These are phyloP conservation scores for Phytophthora cactorum DNA, from an alignment of 352 stramenopile species.

Conservation along the genomic window DNA sequence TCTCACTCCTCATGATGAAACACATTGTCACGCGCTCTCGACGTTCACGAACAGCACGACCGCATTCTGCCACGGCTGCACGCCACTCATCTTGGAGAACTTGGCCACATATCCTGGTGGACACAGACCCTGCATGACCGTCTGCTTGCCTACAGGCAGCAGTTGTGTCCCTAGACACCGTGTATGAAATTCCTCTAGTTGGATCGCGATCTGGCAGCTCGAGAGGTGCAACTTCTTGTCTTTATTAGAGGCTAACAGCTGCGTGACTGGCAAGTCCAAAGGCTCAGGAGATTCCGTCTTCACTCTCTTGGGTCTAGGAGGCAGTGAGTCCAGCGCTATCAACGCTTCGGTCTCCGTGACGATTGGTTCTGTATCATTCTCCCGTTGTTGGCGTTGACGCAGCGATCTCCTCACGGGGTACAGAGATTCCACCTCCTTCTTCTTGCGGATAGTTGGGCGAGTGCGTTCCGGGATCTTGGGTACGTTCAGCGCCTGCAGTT, in stretches of 20 bases:
- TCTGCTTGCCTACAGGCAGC: conserved; percentile 53
- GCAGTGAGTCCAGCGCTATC: background rate
- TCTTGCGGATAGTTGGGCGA: background rate
- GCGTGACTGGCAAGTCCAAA: conserved; percentile 19
- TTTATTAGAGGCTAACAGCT: background rate
- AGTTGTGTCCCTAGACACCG: conserved; percentile 61
- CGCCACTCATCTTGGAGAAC: conserved; percentile 57
- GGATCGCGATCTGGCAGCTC: conserved; percentile 42
- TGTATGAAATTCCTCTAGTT: conserved; percentile 51
- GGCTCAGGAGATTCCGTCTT: conserved; percentile 2
- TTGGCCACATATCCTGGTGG: conserved; percentile 25
- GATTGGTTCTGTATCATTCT: background rate
- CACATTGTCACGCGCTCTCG: conserved; percentile 40
- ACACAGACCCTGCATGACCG: conserved; percentile 60
- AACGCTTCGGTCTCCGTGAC: conserved; percentile 3
- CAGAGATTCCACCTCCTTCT: background rate
- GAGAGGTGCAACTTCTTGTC: conserved; percentile 17
- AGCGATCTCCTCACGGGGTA: conserved; percentile 35
- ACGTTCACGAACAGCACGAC: conserved; percentile 67
- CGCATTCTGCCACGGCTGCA: conserved; percentile 63
- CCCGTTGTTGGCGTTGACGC: conserved; percentile 15
- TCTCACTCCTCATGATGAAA: conserved; percentile 45
- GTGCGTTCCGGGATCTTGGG: conserved; percentile 7
- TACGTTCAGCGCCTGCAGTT: conserved; percentile 52
- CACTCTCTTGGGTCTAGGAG: conserved; percentile 1